These are phyloP conservation scores for Dactylella cylindrospora DNA, from an alignment of 2,329 filamentous ascomycete species.

Conservation along the genomic window DNA sequence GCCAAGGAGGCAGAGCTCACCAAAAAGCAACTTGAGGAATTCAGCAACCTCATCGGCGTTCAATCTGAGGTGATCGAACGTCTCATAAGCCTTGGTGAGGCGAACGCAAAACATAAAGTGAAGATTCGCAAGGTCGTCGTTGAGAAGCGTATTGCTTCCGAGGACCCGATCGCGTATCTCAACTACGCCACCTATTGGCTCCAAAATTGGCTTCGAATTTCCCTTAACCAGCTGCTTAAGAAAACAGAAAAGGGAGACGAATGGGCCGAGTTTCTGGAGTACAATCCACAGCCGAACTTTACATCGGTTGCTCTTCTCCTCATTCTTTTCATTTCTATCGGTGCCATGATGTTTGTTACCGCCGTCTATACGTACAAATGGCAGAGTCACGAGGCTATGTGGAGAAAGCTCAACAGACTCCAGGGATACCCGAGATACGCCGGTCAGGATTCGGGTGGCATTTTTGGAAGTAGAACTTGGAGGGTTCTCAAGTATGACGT, in stretches of 20 bases:
- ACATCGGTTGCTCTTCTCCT: constrained; percentile 15
- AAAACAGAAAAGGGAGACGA: constrained; percentile 32
- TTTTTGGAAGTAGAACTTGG: constrained; percentile 41
- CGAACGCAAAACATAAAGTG: constrained; percentile 25
- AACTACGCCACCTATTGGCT: constrained; percentile 41
- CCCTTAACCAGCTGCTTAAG: constrained; percentile 18
- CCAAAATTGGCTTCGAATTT: constrained; percentile 28
- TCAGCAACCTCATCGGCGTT: constrained; percentile 29
- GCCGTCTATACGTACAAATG: constrained; percentile 7
- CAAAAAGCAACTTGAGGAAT: constrained; percentile 20
- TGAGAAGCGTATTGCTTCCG: constrained; percentile 31
- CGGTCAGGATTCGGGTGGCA: constrained; percentile 5
- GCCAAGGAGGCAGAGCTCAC: constrained; percentile 30
- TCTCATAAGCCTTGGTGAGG: constrained; percentile 30
- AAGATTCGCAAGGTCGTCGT: constrained; percentile 15
- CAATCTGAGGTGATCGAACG: constrained; percentile 34
- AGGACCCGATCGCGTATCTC: constrained; percentile 38
- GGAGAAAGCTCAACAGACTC: constrained; percentile 29
- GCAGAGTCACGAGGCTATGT: constrained; percentile 35
- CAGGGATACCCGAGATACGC: constrained; percentile 24
- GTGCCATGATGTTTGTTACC: constrained; percentile 3
- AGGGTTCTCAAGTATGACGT: constrained; percentile 42
- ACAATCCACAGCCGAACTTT: constrained; percentile 19
- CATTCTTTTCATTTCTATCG: constrained; percentile 12
- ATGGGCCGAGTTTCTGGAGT: constrained; percentile 22